phyloP scores from a whole-genome alignment of 768 basidiomycete species.

The Hypsizygus marmoreus region DNA sequence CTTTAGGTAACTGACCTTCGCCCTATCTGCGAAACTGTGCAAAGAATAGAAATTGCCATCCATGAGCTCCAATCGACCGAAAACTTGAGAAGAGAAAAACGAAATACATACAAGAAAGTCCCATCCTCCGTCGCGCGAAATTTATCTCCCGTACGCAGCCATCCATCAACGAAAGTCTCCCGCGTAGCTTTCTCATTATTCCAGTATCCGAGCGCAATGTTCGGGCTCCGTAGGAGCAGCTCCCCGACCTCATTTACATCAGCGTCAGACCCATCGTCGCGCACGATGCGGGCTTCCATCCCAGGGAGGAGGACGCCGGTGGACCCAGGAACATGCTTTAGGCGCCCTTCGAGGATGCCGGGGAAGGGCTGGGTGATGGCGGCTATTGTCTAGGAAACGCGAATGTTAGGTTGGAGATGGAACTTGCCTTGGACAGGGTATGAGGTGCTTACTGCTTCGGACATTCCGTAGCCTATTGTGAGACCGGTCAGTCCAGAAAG shows the following conservation, averaged over 20 bases:
- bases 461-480: slow-evolving; percentile 67
- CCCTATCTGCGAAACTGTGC: slow-evolving; percentile 69
- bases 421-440: too few relatives aligned
- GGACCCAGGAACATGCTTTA: slow-evolving; percentile 40
- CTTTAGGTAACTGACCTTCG: slow-evolving; percentile 50
- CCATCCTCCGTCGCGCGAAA: slow-evolving; percentile 63
- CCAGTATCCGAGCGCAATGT: slow-evolving; percentile 71
- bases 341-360: slow-evolving; percentile 47
- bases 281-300: slow-evolving; percentile 52
- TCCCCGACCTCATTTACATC: slow-evolving; percentile 64
- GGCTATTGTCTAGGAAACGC: slow-evolving; percentile 51
- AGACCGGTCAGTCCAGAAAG: not conserved
- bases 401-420: not conserved
- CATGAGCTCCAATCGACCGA: not conserved
- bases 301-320: slow-evolving; percentile 65
- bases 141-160: slow-evolving; percentile 76
- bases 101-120: slow-evolving; percentile 61
- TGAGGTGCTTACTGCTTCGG: slow-evolving; percentile 53
- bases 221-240: slow-evolving; percentile 53
- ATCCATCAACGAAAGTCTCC: slow-evolving; percentile 70
- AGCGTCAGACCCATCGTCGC: slow-evolving; percentile 54
- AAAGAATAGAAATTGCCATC: not conserved
- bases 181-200: slow-evolving; percentile 66
- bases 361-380: slow-evolving; percentile 44
- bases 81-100: not conserved